Conservation (phyloP, 495 filamentous ascomycete genomes). For the Neurospora sp. region DNA sequence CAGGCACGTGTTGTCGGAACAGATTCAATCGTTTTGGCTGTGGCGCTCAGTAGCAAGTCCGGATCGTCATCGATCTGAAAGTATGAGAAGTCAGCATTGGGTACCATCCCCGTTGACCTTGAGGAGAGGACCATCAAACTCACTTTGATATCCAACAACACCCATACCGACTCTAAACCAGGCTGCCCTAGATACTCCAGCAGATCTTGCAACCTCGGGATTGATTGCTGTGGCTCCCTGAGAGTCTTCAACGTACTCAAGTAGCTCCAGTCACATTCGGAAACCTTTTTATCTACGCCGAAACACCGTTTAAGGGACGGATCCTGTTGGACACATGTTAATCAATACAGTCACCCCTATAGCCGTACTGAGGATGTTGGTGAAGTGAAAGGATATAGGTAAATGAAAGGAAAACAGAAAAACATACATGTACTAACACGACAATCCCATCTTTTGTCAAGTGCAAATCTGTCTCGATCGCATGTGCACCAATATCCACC, state of each 20-base stretch:
- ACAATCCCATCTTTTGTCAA: slow-evolving; percentile 74
- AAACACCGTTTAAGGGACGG: slow-evolving; percentile 67
- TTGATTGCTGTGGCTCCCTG: slow-evolving; percentile 53
- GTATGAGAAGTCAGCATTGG: slow-evolving; percentile 1
- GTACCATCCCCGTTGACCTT: neutral
- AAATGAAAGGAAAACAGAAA: neutral
- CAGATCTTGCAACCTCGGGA: slow-evolving; percentile 69
- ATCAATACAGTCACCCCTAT: neutral
- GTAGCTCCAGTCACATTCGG: slow-evolving; percentile 66
- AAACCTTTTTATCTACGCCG: slow-evolving; percentile 56
- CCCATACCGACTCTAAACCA: slow-evolving; percentile 56
- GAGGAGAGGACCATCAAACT: neutral
- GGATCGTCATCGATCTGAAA: slow-evolving; percentile 54
- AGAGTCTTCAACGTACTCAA: slow-evolving; percentile 58
- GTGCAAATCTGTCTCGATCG: slow-evolving; percentile 83
- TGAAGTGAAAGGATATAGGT: neutral
- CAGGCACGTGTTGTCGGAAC: slow-evolving; percentile 48
- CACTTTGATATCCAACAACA: slow-evolving; percentile 85
- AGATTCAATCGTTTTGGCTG: slow-evolving; percentile 49
- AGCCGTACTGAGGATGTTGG: neutral
- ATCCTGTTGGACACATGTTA: slow-evolving; percentile 45
- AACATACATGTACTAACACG: slow-evolving; percentile 71
- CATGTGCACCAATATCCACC: slow-evolving; percentile 62
- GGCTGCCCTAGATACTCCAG: slow-evolving; percentile 58
- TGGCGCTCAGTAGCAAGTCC: slow-evolving; percentile 53